Evolutionary conservation across 352 stramenopile species (phyloP).

Genomic region (Pythium grandisporangium): DNA sequence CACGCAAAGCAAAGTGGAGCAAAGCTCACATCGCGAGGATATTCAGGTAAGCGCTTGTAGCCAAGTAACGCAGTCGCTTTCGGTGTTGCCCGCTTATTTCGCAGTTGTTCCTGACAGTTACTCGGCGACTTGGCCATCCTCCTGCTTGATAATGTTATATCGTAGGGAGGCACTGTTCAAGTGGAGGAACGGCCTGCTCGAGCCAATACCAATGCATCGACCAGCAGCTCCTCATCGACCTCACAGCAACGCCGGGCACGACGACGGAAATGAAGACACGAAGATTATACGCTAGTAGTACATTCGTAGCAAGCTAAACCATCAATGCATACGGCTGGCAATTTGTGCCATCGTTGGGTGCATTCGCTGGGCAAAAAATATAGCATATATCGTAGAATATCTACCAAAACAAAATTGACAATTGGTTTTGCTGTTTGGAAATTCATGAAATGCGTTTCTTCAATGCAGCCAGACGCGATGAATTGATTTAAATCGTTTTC

Average conservation of each 20-base stretch:
- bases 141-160: background rate
- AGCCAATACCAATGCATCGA: conserved; percentile 4
- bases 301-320: too few relatives aligned
- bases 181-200: conserved; percentile 36
- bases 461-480: too few relatives aligned
- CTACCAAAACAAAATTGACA: too few relatives aligned
- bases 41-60: conserved; percentile 74
- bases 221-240: conserved; percentile 1
- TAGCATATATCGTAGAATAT: background rate
- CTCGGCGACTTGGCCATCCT: background rate
- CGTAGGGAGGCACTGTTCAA: conserved; percentile 57
- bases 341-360: too few relatives aligned
- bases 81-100: too few relatives aligned
- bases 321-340: too few relatives aligned
- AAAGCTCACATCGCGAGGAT: conserved; percentile 67
- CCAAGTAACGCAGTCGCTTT: too few relatives aligned
- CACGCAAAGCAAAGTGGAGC: conserved; percentile 79
- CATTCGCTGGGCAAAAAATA: background rate
- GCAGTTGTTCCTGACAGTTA: too few relatives aligned
- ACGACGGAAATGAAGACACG: background rate
- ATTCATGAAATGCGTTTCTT: background rate
- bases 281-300: too few relatives aligned
- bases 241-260: background rate
- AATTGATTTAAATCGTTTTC: too few relatives aligned
- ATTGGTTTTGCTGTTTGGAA: background rate